Percentiles rank a stretch among this genome's conserved stretches.
Conservation (phyloP, 805 yeast species). For the Saccharomycopsis fibuligera region DNA sequence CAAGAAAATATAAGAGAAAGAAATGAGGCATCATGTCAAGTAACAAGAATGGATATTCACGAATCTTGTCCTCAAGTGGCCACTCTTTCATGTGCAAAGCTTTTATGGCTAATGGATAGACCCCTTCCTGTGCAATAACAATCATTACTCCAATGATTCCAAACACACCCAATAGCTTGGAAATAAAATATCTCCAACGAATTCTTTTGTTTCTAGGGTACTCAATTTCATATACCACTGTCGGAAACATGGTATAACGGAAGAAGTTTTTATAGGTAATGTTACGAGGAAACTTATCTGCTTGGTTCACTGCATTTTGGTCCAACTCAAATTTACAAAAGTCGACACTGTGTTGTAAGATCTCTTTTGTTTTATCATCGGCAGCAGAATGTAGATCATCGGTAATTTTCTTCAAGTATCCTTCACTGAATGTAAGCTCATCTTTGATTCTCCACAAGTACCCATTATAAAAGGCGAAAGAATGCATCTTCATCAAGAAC, state of each 20-base stretch:
- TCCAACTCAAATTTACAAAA: conserved; percentile 71
- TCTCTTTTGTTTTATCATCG: conserved; percentile 29
- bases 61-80: conserved; percentile 39
- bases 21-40: conserved; percentile 79
- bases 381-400: conserved; percentile 24
- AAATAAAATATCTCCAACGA: conserved; percentile 60
- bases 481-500: conserved; percentile 90
- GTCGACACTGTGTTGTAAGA: conserved; percentile 43
- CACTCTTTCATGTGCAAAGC: conserved; percentile 48
- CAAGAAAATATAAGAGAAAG: conserved; percentile 64
- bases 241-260: conserved; percentile 81
- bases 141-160: conserved; percentile 85
- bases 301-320: conserved; percentile 34
- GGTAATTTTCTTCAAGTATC: conserved; percentile 36
- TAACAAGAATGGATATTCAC: conserved; percentile 50
- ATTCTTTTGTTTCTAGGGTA: conserved; percentile 71
- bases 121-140: conserved; percentile 62
- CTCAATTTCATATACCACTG: conserved; percentile 74
- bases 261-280: conserved; percentile 62
- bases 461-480: conserved; percentile 88
- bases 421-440: conserved; percentile 48
- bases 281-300: conserved; percentile 61
- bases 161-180: conserved; percentile 72
- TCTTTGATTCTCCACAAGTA: conserved; percentile 63
- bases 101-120: conserved; percentile 66